Percentiles rank a stretch among this genome's conserved stretches.
Evolutionary conservation across 2,329 filamentous ascomycete species (phyloP).

Genomic region (Trichoderma pleuroti): DNA sequence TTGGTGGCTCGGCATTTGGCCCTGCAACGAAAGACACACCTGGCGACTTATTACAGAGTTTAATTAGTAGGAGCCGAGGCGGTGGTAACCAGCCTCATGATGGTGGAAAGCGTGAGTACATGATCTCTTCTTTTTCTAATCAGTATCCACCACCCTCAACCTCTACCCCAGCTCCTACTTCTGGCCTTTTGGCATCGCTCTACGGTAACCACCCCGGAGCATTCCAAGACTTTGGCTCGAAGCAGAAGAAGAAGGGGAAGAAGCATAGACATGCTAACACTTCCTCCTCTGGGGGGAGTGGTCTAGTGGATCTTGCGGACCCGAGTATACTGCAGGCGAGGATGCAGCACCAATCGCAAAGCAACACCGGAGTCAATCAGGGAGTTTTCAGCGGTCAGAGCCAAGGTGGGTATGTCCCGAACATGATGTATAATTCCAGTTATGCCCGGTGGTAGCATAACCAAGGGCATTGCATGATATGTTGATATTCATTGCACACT

Average conservation of each 20-base stretch:
- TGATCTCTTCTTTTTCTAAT: slow-evolving; percentile 87
- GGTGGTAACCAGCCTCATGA: slow-evolving; percentile 72
- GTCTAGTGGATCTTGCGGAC: slow-evolving; percentile 99
- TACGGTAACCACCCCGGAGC: slow-evolving; percentile 81
- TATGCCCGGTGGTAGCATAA: slow-evolving; percentile 62
- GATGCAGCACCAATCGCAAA: slow-evolving; percentile 84
- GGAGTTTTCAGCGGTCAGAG: slow-evolving; percentile 82
- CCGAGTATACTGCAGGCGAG: slow-evolving; percentile 98
- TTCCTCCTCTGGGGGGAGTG: slow-evolving; percentile 99
- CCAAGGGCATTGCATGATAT: slow-evolving; percentile 6
- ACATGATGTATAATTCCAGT: slow-evolving; percentile 76
- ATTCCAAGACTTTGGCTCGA: slow-evolving; percentile 88
- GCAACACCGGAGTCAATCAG: slow-evolving; percentile 80
- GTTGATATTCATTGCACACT: slow-evolving; percentile 13
- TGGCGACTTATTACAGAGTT: slow-evolving; percentile 67
- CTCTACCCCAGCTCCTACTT: slow-evolving; percentile 82
- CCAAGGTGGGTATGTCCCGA: slow-evolving; percentile 93
- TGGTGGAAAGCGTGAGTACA: slow-evolving; percentile 96
- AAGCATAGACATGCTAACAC: slow-evolving; percentile 99
- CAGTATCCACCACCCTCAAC: slow-evolving; percentile 79
- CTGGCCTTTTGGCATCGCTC: slow-evolving; percentile 86
- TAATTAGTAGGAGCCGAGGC: slow-evolving; percentile 68
- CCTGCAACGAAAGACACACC: slow-evolving; percentile 67
- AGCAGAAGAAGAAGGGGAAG: slow-evolving; percentile 99
- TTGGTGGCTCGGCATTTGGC: slow-evolving; percentile 69